Evolutionary conservation across 352 stramenopile genomes (phyloP).

Genomic region (Lagenidium sp.): DNA sequence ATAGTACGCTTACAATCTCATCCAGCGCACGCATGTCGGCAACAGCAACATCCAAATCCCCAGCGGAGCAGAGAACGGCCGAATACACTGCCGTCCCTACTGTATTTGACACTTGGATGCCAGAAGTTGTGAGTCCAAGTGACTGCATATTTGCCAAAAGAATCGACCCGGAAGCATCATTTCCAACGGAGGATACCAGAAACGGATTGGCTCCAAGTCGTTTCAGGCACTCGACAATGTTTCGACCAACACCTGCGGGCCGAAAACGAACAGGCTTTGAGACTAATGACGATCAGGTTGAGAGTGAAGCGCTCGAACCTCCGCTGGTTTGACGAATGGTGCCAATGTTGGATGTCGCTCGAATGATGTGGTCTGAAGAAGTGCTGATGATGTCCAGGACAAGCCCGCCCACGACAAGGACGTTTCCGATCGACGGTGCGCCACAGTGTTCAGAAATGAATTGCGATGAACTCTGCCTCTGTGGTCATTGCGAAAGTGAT

Average conservation of each 20-base stretch:
- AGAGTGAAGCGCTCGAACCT: slow-evolving; percentile 23
- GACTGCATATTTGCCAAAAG: slow-evolving; percentile 61
- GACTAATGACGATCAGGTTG: no score
- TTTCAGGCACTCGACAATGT: slow-evolving; percentile 86
- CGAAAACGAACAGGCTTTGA: slow-evolving; percentile 3
- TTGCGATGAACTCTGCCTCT: not conserved
- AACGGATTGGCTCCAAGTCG: slow-evolving; percentile 52
- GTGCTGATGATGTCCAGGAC: slow-evolving; percentile 84
- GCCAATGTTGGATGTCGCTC: slow-evolving; percentile 84
- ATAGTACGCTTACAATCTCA: slow-evolving; percentile 35
- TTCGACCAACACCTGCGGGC: slow-evolving; percentile 84
- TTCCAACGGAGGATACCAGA: slow-evolving; percentile 77
- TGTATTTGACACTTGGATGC: slow-evolving; percentile 36
- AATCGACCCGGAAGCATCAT: slow-evolving; percentile 58
- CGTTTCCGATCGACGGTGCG: slow-evolving; percentile 5
- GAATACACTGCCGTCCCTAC: slow-evolving; percentile 81
- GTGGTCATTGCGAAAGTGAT: slow-evolving; percentile 1
- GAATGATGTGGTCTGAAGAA: slow-evolving; percentile 54
- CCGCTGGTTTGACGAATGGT: slow-evolving; percentile 76
- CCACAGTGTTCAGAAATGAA: slow-evolving; percentile 3
- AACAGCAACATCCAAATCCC: slow-evolving; percentile 79
- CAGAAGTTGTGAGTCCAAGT: slow-evolving; percentile 48
- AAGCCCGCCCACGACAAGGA: slow-evolving; percentile 82
- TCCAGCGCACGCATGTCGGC: slow-evolving; percentile 83
- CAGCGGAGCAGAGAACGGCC: slow-evolving; percentile 58